These are phyloP conservation scores for Tubosaeta brunneosetosa DNA, from an alignment of 768 basidiomycete genomes.

Conservation along the genomic window DNA sequence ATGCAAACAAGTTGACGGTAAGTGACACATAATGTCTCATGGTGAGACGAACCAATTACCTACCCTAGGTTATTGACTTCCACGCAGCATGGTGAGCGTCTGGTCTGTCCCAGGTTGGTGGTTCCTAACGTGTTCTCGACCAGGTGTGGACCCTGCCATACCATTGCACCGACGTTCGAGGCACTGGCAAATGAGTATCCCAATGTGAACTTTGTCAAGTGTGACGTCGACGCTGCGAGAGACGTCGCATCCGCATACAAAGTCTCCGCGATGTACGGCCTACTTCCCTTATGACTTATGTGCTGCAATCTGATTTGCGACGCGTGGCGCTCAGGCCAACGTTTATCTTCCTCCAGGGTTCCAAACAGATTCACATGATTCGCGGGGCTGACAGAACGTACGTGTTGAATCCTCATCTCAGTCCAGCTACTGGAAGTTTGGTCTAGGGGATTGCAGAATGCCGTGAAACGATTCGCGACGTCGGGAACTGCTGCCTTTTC, in stretches of 20 bases:
- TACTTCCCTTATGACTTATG: not conserved
- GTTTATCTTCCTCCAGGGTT: conserved; percentile 71
- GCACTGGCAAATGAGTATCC: conserved; percentile 62
- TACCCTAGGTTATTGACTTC: conserved; percentile 73
- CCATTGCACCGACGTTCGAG: conserved; percentile 75
- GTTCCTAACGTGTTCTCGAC: conserved; percentile 6
- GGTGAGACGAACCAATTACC: not conserved
- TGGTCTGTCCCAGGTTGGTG: conserved; percentile 1
- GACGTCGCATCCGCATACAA: conserved; percentile 64
- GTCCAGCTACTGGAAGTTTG: conserved; percentile 2
- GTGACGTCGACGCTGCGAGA: conserved; percentile 66
- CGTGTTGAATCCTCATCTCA: conserved; percentile 17
- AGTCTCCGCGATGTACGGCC: conserved; percentile 67
- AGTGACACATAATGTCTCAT: conserved; percentile 9
- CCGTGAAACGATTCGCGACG: conserved; percentile 50
- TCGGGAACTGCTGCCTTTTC: conserved; percentile 45
- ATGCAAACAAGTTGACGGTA: conserved; percentile 64
- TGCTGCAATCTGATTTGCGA: not conserved
- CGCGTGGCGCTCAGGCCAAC: conserved; percentile 57
- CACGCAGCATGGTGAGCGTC: conserved; percentile 69
- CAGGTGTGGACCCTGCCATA: conserved; percentile 86
- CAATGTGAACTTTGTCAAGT: conserved; percentile 78
- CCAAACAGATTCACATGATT: conserved; percentile 63
- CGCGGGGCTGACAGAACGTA: conserved; percentile 68
- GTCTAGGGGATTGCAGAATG: conserved; percentile 55